Conservation (phyloP, 192 early-diverging fungal genomes). For the Fimicolochytrium jonesii region DNA sequence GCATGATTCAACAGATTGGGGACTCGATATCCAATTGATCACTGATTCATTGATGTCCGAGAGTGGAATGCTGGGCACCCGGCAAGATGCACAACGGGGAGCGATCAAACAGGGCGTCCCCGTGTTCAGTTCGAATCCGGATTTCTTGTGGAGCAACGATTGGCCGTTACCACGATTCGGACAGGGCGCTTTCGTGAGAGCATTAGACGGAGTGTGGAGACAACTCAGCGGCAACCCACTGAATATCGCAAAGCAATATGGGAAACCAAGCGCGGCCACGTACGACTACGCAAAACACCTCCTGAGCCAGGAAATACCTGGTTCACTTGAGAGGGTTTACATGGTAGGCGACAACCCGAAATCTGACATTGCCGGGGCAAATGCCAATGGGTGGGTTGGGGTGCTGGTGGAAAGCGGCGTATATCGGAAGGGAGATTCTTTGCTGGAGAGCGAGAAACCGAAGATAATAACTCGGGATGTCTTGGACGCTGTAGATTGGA, state of each 20-base stretch:
- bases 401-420: slow-evolving; percentile 15
- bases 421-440: neutral
- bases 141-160: slow-evolving; percentile 12
- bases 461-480: slow-evolving; percentile 3
- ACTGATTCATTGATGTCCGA: slow-evolving; percentile 4
- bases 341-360: slow-evolving; percentile 23
- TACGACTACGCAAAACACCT: slow-evolving; percentile 16
- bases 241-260: slow-evolving; percentile 9
- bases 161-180: slow-evolving; percentile 10
- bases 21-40: slow-evolving; percentile 23
- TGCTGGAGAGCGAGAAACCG: neutral
- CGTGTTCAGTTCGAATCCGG: slow-evolving; percentile 6
- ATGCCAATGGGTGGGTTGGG: slow-evolving; percentile 12
- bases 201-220: slow-evolving; percentile 13
- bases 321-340: neutral
- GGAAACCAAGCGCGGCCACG: slow-evolving; percentile 7
- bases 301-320: too few species aligned
- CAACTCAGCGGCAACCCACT: neutral
- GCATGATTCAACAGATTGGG: slow-evolving; percentile 23
- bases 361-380: slow-evolving; percentile 14
- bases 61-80: slow-evolving; percentile 2
- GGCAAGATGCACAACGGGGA: neutral
- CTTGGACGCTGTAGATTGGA: slow-evolving; percentile 8
- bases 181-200: slow-evolving; percentile 16
- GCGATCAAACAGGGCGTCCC: neutral